Conservation (phyloP, 2,329 filamentous ascomycete genomes). For the Sarocladiaceae sp. region DNA sequence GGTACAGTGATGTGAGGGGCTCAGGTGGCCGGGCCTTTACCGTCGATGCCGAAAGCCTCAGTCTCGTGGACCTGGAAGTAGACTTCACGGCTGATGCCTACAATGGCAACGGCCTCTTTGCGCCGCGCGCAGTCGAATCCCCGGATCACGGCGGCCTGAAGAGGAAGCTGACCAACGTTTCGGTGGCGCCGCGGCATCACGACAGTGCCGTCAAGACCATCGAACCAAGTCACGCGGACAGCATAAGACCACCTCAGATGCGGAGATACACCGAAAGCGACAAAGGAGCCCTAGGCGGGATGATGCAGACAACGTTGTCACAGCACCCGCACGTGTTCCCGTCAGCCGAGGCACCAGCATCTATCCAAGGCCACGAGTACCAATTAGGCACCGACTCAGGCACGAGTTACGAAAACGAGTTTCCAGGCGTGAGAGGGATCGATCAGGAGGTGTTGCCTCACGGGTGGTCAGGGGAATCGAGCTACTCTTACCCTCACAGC, state of each 20-base stretch:
- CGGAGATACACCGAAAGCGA: constrained; percentile 11
- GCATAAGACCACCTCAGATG: constrained; percentile 16
- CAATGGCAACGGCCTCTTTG: constrained; percentile 41
- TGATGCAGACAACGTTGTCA: not conserved
- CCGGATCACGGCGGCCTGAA: constrained; percentile 37
- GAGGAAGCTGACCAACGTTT: constrained; percentile 39
- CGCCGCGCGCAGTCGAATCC: constrained; percentile 27
- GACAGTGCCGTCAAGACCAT: constrained; percentile 22
- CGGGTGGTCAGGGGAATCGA: not conserved
- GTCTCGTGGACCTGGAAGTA: constrained; percentile 58
- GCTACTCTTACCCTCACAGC: not conserved
- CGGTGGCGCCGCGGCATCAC: constrained; percentile 32
- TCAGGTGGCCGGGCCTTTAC: constrained; percentile 52
- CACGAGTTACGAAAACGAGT: constrained; percentile 16
- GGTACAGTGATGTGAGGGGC: constrained; percentile 57
- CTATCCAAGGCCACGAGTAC: constrained; percentile 16
- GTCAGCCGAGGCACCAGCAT: not conserved
- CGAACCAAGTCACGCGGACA: constrained; percentile 4
- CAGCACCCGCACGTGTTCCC: not conserved
- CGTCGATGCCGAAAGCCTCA: constrained; percentile 71
- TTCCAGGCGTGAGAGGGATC: not conserved
- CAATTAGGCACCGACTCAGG: constrained; percentile 31
- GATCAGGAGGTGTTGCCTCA: not conserved
- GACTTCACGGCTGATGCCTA: constrained; percentile 55
- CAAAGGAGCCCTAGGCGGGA: not conserved